Base-by-base conservation (phyloP, 2,329 filamentous ascomycete genomes). In the Aspergillus costaricaensis region DNA sequence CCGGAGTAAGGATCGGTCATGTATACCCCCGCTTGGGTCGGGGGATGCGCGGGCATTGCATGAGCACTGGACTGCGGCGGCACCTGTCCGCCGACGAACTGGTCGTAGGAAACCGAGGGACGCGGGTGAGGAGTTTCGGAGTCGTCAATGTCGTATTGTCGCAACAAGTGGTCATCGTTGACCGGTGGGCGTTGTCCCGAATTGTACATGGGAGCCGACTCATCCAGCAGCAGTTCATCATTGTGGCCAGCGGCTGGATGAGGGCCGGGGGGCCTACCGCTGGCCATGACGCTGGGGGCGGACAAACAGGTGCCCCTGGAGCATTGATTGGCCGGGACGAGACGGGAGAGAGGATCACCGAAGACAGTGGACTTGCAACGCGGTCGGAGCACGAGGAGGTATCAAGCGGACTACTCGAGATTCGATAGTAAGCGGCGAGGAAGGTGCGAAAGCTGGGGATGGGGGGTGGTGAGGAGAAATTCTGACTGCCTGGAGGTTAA, bases 101-200 rank as follows among this genome's bases (percentile, higher is more conserved):
- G 90, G 82, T 97, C 94, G 78, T 97, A 97, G 60, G 92, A 96
- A 55, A 94, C 88, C 25, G 93, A 97, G 55, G 92, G 91, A 67
- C 94, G 90, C 59, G 87, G 79, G 63, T 85, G 85, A 50, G 84
- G 80, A 68, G 84, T 81, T 66, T 91, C 86, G 64, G 83, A 81
- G 66, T 86, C 83, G 70, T 91, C 84, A 72, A 89, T 87, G 71
- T 90, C 85, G 79, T 91, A 93, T 66, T 86, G 86, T 74, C 87
- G 85, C 72, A 94, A 80, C 51, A 96, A 82, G 66, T 93, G 88
- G 67, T 96, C 90, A 75, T 96, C 92, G 75, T 89, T 89, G 62
- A 91, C 81, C n/a, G 89, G 86, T 53, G 92, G 89, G 60, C 87
- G 86, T 75, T 92, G 89, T 64, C 92, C 92, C 67, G 84, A 84